These are phyloP conservation scores for Combretum micranthum DNA, from an alignment of 345 rosid genomes.

Conservation along the genomic window DNA sequence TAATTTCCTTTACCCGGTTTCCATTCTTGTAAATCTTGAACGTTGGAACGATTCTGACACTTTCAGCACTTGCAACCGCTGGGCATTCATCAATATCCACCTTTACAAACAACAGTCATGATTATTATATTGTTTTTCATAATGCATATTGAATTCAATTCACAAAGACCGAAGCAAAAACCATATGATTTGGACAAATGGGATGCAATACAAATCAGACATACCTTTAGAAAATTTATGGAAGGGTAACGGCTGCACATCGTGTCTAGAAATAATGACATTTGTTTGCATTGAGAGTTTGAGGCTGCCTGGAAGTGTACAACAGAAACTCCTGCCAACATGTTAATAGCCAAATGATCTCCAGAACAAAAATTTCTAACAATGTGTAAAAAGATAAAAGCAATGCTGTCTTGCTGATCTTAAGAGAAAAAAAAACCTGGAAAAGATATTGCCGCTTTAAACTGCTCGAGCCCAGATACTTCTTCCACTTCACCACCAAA, in stretches of 20 bases:
- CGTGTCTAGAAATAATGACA: slow-evolving; percentile 63
- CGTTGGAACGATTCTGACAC: slow-evolving; percentile 84
- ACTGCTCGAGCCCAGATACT: slow-evolving; percentile 61
- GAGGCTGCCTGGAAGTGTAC: slow-evolving; percentile 62
- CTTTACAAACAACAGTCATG: slow-evolving; percentile 17
- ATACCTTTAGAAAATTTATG: slow-evolving; percentile 78
- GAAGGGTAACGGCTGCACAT: slow-evolving; percentile 84
- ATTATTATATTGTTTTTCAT: too few relatives aligned
- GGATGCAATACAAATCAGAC: neutral
- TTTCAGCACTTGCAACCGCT: slow-evolving; percentile 56
- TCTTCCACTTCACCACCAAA: slow-evolving; percentile 95
- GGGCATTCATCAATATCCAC: slow-evolving; percentile 65
- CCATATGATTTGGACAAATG: too few relatives aligned
- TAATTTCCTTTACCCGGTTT: slow-evolving; percentile 73
- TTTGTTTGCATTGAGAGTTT: slow-evolving; percentile 72
- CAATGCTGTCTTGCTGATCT: neutral
- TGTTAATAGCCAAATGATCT: neutral
- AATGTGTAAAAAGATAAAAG: neutral
- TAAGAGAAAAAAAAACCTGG: slow-evolving; percentile 42
- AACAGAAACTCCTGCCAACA: slow-evolving; percentile 56
- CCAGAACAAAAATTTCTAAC: slow-evolving; percentile 5
- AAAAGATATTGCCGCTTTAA: slow-evolving; percentile 68
- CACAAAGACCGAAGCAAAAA: too few relatives aligned
- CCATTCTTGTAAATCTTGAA: slow-evolving; percentile 93
- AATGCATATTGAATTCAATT: too few relatives aligned